Evolutionary conservation across 1,284 basidiomycete genomes (phyloP), one percentile per base, ranked within the genome.

Genomic region (Irpex sp.): DNA sequence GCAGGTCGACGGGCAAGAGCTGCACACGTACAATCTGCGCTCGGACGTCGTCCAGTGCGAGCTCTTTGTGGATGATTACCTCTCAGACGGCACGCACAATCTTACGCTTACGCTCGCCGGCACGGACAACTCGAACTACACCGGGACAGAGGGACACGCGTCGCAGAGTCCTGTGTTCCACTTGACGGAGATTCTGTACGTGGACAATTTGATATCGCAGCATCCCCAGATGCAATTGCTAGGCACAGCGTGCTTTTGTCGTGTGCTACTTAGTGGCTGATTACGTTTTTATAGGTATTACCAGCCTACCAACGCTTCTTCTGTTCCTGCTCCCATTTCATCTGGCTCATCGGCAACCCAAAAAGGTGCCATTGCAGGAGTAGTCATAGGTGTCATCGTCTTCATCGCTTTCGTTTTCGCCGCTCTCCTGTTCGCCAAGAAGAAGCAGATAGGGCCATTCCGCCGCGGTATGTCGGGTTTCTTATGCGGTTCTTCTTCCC

Each of bases 21-120:
- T 68, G 24, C 67, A 67, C 62, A 44, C 32, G 18, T 32, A 59
- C 32, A 58, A 70, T 24, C 66, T 70, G 15, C 67, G 43, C 24
- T 67, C 71, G 22, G 38, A 24, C n/a, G 43, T 59, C 13, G 71
- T 72, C 24, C 15, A 13, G 22, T 72, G 71, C 63, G 59, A 45
- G 6, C 6, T 62, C 6, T 66, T 68, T 24, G 60, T 68, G 49
- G 69, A 70, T 6, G 68, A 70, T 45, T 62, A 45, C 63, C 65
- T 72, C 42, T 49, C 45, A 5, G 65, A 70, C 45, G 71, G 69
- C 63, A 54, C 68, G 5, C 71, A 72, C 66, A 67, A 65, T 18
- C 38, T 70, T 22, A 69, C 64, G 11, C 54, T 71, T 20, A 22
- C 59, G 9, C 68, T 72, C 18, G 5, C 32, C 32, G 65, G 32